Evolutionary conservation across 1,139 yeast species (phyloP).

Genomic region (Candida gigantensis): DNA sequence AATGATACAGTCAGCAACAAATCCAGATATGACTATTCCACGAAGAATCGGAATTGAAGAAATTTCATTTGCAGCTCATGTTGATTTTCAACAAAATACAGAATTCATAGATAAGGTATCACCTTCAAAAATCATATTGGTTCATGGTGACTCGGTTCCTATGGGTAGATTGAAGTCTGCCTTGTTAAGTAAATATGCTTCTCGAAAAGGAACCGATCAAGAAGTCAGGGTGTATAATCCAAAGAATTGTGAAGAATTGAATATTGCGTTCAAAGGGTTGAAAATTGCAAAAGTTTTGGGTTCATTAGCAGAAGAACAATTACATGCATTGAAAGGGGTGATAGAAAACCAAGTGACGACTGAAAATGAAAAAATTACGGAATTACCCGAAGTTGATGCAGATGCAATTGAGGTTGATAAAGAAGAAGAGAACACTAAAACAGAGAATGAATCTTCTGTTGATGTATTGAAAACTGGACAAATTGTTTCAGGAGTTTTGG

Average conservation of each 20-base stretch:
- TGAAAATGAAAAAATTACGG: slow-evolving; percentile 21
- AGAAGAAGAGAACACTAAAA: slow-evolving; percentile 14
- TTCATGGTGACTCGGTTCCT: slow-evolving; percentile 97
- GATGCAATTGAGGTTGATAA: slow-evolving; percentile 15
- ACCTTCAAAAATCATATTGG: slow-evolving; percentile 81
- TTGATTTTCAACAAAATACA: slow-evolving; percentile 90
- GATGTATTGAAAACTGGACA: slow-evolving; percentile 33
- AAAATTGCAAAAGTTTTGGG: slow-evolving; percentile 89
- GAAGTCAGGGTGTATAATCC: slow-evolving; percentile 96
- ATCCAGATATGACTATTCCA: slow-evolving; percentile 83
- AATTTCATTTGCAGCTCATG: slow-evolving; percentile 98
- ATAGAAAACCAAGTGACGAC: slow-evolving; percentile 23
- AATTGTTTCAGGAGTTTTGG: slow-evolving; percentile 81
- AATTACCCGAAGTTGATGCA: slow-evolving; percentile 20
- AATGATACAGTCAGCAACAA: slow-evolving; percentile 76
- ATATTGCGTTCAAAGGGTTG: slow-evolving; percentile 75
- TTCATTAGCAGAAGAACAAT: slow-evolving; percentile 59
- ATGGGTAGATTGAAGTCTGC: slow-evolving; percentile 98
- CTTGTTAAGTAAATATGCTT: slow-evolving; percentile 78
- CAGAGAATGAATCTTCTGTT: slow-evolving; percentile 3
- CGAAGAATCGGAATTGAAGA: slow-evolving; percentile 90
- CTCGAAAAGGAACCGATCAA: slow-evolving; percentile 79
- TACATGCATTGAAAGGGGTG: slow-evolving; percentile 33
- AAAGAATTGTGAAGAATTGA: slow-evolving; percentile 80
- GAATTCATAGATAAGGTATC: slow-evolving; percentile 86